Conservation (phyloP, 163 green algal species). For the Coccomyxa subellipsoidea region DNA sequence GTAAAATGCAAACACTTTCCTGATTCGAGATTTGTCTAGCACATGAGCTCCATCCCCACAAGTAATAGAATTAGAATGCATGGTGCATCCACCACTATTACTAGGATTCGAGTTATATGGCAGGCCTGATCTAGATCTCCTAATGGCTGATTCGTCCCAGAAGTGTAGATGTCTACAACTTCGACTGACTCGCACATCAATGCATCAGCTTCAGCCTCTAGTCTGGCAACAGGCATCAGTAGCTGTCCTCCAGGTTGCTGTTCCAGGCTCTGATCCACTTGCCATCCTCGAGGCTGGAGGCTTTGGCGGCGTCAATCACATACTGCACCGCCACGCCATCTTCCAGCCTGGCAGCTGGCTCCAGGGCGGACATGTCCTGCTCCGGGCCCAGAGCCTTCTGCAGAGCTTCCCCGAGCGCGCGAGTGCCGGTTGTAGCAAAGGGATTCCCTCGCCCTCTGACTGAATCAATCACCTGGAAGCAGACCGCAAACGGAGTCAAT, state of each 20-base stretch:
- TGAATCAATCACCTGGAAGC: neutral
- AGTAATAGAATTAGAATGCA: too few species aligned
- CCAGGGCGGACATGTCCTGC: constrained; percentile 1
- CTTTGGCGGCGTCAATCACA: neutral
- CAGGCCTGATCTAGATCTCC: too few species aligned
- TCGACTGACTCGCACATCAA: too few species aligned
- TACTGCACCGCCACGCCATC: neutral
- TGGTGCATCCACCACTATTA: too few species aligned
- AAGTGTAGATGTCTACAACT: too few species aligned
- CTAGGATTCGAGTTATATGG: too few species aligned
- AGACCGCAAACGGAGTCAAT: too few species aligned
- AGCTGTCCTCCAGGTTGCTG: neutral
- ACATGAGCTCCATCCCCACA: too few species aligned
- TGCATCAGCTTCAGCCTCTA: too few species aligned
- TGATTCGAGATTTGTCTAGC: too few species aligned
- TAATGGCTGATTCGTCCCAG: too few species aligned
- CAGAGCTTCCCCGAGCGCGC: neutral
- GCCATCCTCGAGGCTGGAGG: neutral
- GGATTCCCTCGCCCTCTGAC: neutral
- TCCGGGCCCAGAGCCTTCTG: neutral
- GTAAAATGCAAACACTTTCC: too few species aligned
- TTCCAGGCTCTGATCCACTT: neutral
- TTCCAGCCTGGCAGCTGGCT: neutral
- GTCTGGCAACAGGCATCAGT: neutral
- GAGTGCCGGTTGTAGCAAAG: constrained; percentile 2